phyloP scores from a whole-genome alignment of 352 stramenopile species.

The Aphanomyces astaci region DNA sequence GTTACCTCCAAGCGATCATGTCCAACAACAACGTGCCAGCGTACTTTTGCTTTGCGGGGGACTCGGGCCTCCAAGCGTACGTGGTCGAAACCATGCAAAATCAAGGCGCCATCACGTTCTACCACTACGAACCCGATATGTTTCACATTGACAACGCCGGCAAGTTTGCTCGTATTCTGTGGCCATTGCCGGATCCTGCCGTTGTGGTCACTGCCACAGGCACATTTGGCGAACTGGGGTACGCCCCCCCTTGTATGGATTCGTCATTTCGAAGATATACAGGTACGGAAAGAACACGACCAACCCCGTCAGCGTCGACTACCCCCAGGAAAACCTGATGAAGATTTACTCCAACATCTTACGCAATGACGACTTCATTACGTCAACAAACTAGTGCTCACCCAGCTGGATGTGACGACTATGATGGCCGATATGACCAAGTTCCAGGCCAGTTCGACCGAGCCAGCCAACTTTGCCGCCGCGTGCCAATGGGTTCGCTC shows the following conservation, averaged over 20 bases:
- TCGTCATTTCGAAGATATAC: too few species aligned
- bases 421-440: constrained; percentile 31
- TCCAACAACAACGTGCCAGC: constrained; percentile 22
- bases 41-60: constrained; percentile 15
- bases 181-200: constrained; percentile 32
- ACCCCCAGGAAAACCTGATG: constrained; percentile 29
- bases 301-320: constrained; percentile 43
- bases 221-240: constrained; percentile 43
- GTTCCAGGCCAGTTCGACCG: too few species aligned
- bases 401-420: constrained; percentile 36
- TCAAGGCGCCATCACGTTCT: constrained; percentile 29
- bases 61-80: not conserved
- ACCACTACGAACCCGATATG: constrained; percentile 43
- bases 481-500: constrained; percentile 43
- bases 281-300: constrained; percentile 29
- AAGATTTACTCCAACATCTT: constrained; percentile 31
- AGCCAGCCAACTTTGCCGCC: too few species aligned
- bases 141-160: constrained; percentile 36
- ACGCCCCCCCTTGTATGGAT: constrained; percentile 7
- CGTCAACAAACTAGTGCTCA: constrained; percentile 30
- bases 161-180: constrained; percentile 36
- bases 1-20: constrained; percentile 13
- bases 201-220: constrained; percentile 30
- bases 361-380: too few species aligned
- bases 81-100: not conserved